Conservation (phyloP, 2,329 filamentous ascomycete species). For the Botrytis aclada region DNA sequence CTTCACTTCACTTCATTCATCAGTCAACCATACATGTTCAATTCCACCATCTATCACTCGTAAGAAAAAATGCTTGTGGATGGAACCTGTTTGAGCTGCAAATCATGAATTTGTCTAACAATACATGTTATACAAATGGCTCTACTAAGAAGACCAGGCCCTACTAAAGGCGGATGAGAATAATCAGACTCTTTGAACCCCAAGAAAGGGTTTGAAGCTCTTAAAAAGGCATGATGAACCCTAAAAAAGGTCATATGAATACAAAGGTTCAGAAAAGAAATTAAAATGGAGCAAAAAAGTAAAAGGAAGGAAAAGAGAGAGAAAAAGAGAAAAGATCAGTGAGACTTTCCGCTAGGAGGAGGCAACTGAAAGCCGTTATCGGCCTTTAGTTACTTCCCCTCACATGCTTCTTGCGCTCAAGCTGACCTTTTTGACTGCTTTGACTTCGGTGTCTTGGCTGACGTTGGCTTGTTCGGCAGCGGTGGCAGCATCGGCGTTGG, state of each 20-base stretch:
- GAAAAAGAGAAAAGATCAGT: neutral
- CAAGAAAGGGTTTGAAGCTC: no score
- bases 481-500: no score
- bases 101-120: neutral
- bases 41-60: neutral
- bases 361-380: neutral
- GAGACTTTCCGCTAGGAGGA: neutral
- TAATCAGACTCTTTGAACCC: neutral
- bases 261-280: neutral
- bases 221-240: neutral
- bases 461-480: no score
- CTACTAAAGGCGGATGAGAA: neutral
- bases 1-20: neutral
- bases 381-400: no score
- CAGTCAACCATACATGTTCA: neutral
- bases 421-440: no score
- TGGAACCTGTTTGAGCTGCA: neutral
- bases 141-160: neutral
- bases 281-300: neutral
- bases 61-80: neutral
- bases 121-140: neutral
- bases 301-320: neutral
- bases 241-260: neutral
- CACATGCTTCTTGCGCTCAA: no score
- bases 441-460: no score